Conservation (phyloP, 2,329 filamentous ascomycete genomes). For the Hysterium pulicare region DNA sequence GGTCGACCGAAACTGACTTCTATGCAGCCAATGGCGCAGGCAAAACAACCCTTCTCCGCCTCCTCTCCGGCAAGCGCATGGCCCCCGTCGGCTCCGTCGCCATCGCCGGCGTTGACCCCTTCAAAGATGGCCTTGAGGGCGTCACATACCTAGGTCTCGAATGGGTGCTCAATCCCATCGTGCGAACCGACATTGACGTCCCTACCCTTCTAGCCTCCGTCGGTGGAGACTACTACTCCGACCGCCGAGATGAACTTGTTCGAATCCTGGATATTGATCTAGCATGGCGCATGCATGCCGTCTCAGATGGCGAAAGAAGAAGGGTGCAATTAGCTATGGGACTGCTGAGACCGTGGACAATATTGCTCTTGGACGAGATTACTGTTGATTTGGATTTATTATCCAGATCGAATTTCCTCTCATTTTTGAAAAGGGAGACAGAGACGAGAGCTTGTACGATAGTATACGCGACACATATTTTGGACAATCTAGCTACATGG, state of each 20-base stretch:
- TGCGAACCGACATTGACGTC: constrained; percentile 91
- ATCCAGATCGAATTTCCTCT: constrained; percentile 77
- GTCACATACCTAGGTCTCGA: constrained; percentile 96
- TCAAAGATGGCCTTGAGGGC: constrained; percentile 83
- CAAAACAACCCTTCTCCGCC: constrained; percentile 92
- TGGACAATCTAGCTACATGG: constrained; percentile 93
- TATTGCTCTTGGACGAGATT: constrained; percentile 91
- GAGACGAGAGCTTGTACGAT: constrained; percentile 79
- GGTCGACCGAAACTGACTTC: too few relatives aligned
- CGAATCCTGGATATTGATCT: constrained; percentile 87
- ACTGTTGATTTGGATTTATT: constrained; percentile 94
- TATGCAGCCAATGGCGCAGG: constrained; percentile 80
- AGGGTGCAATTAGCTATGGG: constrained; percentile 97
- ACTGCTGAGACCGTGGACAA: constrained; percentile 82
- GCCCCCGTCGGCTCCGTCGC: constrained; percentile 71
- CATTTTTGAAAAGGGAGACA: constrained; percentile 83
- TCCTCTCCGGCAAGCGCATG: constrained; percentile 92
- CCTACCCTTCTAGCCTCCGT: constrained; percentile 79
- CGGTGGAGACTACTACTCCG: constrained; percentile 78
- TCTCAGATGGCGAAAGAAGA: constrained; percentile 86
- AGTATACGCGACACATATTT: constrained; percentile 95
- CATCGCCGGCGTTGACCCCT: constrained; percentile 84
- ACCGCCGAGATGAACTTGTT: constrained; percentile 81
- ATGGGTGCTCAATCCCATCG: constrained; percentile 97
- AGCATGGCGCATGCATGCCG: constrained; percentile 91